Base-by-base conservation (phyloP, 192 early-diverging fungal genomes). In the Spizellomyces punctatus region DNA sequence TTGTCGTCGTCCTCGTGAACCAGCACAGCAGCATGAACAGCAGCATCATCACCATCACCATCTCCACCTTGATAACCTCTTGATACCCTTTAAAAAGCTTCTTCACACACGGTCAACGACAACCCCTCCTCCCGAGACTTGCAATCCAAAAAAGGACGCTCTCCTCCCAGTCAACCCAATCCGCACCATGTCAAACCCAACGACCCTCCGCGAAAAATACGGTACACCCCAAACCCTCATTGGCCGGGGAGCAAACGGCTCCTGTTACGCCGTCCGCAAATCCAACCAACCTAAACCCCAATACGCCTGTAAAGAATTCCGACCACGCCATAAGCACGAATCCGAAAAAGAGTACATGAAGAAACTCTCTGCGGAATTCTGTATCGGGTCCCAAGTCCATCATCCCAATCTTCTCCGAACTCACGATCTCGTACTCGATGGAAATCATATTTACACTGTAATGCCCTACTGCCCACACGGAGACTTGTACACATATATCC, bases 391-490 rank as follows among this genome's bases (percentile, higher is more conserved):
- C 62, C 50, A 67, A 19, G 10, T 52, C 49, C 55, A 70, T 21
- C 68, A 72, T 54, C 52, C 63, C 4, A 72, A 72, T 42, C 41
- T 72, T 44, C 54, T 72, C 42, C 45, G 47, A 12, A 72, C 71
- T 10, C 60, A 47, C 5, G 71, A 72, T 44, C 19, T 72, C 17
- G 55, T 72, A 46, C 42, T 43, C 44, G 68, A 72, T 10, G 46
- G 57, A 12, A 60, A 60, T 22, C 48, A 50, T 14, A 76, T 66
- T 69, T 83, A 79, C 73, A 81, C 71, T n/a, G 88, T 93, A 10
- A 91, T 93, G 91, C 93, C 95, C 78, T 92, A 92, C 80, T 95
- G 93, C 77, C 77, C 82, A 47, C 91, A 92, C 66, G 95, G 95
- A 66, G 95, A 96, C 76, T 83, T 95, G 42, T 94, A 88, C 84